phyloP scores from a whole-genome alignment of 2,329 filamentous ascomycete species.

The Amphichorda felina region DNA sequence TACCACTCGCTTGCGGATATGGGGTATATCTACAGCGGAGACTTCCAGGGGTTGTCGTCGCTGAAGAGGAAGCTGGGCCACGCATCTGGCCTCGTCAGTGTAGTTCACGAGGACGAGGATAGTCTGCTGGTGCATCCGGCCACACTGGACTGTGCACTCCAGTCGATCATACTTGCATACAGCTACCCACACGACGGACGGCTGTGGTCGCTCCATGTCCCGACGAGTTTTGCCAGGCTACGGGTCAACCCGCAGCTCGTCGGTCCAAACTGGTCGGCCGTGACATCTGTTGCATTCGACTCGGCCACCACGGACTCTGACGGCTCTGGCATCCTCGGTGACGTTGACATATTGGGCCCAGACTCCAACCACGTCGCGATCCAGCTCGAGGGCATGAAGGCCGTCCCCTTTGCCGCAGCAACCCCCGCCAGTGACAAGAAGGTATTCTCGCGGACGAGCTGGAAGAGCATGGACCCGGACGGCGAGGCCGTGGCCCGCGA shows the following conservation, averaged over 20 bases:
- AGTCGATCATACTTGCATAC: constrained; percentile 15
- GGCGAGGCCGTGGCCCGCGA: constrained; percentile 4
- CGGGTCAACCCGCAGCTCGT: constrained; percentile 6
- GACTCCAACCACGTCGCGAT: too few species aligned
- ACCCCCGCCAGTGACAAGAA: constrained; percentile 7
- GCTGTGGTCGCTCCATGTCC: constrained; percentile 16
- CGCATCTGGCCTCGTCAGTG: not conserved
- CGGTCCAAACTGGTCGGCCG: too few species aligned
- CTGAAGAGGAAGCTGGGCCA: constrained; percentile 6
- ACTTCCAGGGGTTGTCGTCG: constrained; percentile 8
- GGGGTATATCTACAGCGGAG: constrained; percentile 8
- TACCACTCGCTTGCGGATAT: constrained; percentile 8
- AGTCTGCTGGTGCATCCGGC: constrained; percentile 19
- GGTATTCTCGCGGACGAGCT: constrained; percentile 9
- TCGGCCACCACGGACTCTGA: too few species aligned
- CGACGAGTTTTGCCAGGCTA: constrained; percentile 11
- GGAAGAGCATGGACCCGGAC: not conserved
- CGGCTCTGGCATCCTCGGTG: too few species aligned
- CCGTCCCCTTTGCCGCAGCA: constrained; percentile 7
- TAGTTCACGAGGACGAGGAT: too few species aligned
- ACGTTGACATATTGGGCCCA: too few species aligned
- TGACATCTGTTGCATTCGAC: too few species aligned
- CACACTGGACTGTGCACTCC: constrained; percentile 18
- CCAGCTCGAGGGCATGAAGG: constrained; percentile 8
- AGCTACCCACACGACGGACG: constrained; percentile 14